Base-by-base conservation (phyloP, 768 basidiomycete species). In the Pisolithus microcarpus region DNA sequence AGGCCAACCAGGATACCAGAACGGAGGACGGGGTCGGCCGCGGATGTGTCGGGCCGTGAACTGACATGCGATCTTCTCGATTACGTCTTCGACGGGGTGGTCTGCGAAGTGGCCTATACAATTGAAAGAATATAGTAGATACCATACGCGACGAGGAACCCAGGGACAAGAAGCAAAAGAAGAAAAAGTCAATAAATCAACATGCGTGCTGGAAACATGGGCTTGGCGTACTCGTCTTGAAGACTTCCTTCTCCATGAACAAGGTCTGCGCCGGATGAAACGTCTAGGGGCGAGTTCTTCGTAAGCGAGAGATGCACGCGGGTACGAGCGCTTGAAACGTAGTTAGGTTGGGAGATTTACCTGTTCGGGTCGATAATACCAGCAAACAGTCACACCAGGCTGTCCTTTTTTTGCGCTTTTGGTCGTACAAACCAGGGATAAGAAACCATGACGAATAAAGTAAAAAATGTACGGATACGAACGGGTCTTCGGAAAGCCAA, bases 341-440 rank as follows among this genome's bases (percentile, higher is more conserved):
- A 43, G 21, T 40, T 38, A 31, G 39, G 21, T 44, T 39, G 34
- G 24, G 21, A 26, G 49, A 46, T 53, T 55, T 64, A 83, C 85
- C 76, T 89, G 88, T 67, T 92, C 89, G 19, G 88, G 87, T 49
- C 92, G 76, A 65, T 81, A 91, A 65, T 95, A 97, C 94, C 94
- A 96, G 59, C 87, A 90, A 1, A 90, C 85, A 4, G 88, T 87
- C n/a, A 93, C 66, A 9, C 81, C 85, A 13, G 74, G 76, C 51
- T 81, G 82, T 15, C 78, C 79, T 57, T 74, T 80, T 63, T 75
- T 82, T 28, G 75, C 60, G 24, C 83, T 85, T 55, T 16, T 18
- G 45, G 50, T 15, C 23, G 24, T 45, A 46, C 44, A 47, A 43
- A 49, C 52, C 15, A 45, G 54, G 38, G 36, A 50, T 19, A 46